Base-by-base conservation (phyloP, 2,329 filamentous ascomycete species). In the Talaromyces funiculosus region DNA sequence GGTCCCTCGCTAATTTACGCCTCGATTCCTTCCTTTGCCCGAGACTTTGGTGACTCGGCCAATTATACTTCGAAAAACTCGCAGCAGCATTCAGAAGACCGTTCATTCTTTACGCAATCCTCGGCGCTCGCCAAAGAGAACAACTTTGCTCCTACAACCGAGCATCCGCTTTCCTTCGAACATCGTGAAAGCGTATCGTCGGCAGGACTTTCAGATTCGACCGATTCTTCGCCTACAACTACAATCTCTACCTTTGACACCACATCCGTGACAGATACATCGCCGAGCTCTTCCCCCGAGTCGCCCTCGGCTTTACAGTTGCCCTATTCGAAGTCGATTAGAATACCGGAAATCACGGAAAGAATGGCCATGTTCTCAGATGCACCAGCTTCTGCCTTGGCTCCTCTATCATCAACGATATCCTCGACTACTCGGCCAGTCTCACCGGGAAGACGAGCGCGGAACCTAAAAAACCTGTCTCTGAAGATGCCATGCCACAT, bases 211-310 rank as follows among this genome's bases (percentile, higher is more conserved):
- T 90, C 89, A 16, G 90, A 90, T 65, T 97, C 94, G 1, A 90
- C 90, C 43, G 92, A 96, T 70, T 96, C 93, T 22, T 97, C 93
- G 8, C 94, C 94, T 1, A 97, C 93, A 7, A 97, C 92, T 3
- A 96, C 93, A 2, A 84, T 94, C 54, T 96, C 92, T 5, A 96
- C 91, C 20, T 90, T 93, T 64, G 93, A 96, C 76, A 95, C 92
- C 4, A 93, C 91, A 8, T 90, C 91, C 31, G 82, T 94, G 53
- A 92, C 92, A 31, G 93, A 97, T 68, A 88, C 90, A 7, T 97
- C 93, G 4, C 92, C 94, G 3, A 93, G 89, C 57, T 91, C 92
- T 22, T 97, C 93, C 1, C 93, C 93, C 8, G 92, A 97, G 75
- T 97, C 94, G 2, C 90, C 92, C 1, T 80, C 89, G 59, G 88